Evolutionary conservation across 73 alveolate species (phyloP).

Genomic region (Paramecium sonneborni): DNA sequence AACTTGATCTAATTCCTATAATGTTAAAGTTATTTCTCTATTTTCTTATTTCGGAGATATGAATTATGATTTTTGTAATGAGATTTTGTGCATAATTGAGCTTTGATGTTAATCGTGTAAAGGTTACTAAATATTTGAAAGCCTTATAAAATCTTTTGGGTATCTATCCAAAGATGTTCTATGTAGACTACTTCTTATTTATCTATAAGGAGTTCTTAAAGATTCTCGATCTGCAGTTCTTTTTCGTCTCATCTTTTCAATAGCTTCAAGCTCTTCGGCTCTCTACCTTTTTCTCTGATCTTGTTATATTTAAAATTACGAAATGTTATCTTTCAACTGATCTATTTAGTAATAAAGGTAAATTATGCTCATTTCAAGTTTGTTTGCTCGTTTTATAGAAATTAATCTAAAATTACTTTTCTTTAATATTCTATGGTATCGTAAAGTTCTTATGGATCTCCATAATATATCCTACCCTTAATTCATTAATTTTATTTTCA

Average conservation of each 20-base stretch:
- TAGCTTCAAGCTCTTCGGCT: conserved; percentile 52
- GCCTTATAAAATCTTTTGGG: neutral
- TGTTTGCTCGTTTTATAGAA: conserved; percentile 13
- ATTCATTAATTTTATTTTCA: conserved; percentile 30
- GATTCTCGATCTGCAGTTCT: conserved; percentile 34
- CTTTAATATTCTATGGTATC: conserved; percentile 46
- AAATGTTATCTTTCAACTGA: neutral
- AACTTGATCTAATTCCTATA: conserved; percentile 44
- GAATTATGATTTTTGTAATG: neutral
- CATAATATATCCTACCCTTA: neutral
- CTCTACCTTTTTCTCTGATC: conserved; percentile 33
- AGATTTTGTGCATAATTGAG: neutral
- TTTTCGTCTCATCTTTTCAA: conserved; percentile 45
- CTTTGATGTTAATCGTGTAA: neutral
- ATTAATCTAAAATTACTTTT: neutral
- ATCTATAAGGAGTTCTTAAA: neutral
- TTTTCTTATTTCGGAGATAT: conserved; percentile 21
- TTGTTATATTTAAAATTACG: neutral
- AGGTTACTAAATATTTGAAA: neutral
- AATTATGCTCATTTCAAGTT: neutral
- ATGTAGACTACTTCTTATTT: neutral
- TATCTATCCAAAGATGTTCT: conserved; percentile 13
- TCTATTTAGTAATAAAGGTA: neutral
- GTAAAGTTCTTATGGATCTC: conserved; percentile 15
- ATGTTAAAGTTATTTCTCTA: neutral